These are phyloP conservation scores for Exsudoporus frostii DNA, from an alignment of 768 basidiomycete genomes.

Conservation along the genomic window DNA sequence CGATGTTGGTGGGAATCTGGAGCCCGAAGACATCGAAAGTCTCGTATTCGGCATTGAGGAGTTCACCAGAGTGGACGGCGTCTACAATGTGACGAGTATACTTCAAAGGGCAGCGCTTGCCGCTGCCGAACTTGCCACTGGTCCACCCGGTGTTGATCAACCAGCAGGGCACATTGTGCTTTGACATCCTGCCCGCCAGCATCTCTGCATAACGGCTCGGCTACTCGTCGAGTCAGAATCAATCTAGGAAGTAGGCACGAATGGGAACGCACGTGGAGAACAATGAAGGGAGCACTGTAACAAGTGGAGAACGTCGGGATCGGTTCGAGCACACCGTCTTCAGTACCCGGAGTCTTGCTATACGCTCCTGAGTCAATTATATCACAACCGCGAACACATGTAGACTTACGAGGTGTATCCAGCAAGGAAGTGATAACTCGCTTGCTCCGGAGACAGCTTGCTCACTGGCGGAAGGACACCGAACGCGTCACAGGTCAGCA, in stretches of 20 bases:
- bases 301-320: conserved; percentile 99
- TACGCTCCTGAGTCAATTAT: conserved; percentile 19
- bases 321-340: conserved; percentile 96
- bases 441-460: conserved; percentile 89
- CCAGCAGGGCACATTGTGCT: conserved; percentile 91
- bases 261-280: conserved; percentile 69
- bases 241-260: neutral
- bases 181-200: conserved; percentile 92
- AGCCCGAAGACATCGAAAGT: conserved; percentile 81
- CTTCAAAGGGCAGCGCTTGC: conserved; percentile 94
- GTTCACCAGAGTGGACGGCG: conserved; percentile 90
- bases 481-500: conserved; percentile 97
- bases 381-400: neutral
- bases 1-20: conserved; percentile 75
- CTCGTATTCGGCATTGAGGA: conserved; percentile 85
- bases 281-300: conserved; percentile 99
- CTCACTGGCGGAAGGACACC: conserved; percentile 97
- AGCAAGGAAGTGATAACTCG: conserved; percentile 95
- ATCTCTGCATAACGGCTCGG: conserved; percentile 95
- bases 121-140: conserved; percentile 88
- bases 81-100: conserved; percentile 96
- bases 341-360: conserved; percentile 97
- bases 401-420: conserved; percentile 84
- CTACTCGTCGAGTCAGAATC: conserved; percentile 32
- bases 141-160: conserved; percentile 99